A percentile compares a stretch with the other conserved stretches of the same genome.
Evolutionary conservation across 371 early-diverging fungal genomes (phyloP).

Genomic region (Conidiobolus incongruus): DNA sequence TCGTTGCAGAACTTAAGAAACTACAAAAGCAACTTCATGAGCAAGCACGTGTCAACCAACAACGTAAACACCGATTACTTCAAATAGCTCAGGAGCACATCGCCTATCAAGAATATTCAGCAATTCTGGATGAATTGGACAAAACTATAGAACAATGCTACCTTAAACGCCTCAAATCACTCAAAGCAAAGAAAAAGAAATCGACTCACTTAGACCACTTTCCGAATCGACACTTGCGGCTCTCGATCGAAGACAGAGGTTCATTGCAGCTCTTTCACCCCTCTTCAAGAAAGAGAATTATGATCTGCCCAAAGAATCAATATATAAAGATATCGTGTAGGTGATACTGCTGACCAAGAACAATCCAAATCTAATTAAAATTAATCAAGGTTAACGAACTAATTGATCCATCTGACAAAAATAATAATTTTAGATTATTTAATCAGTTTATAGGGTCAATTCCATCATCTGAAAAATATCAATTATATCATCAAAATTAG

Average conservation of each 20-base stretch:
- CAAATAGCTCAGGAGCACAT: conserved; percentile 45
- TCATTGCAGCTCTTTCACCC: conserved; percentile 2
- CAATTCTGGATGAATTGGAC: conserved; percentile 67
- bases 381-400: too few species aligned
- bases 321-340: too few species aligned
- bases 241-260: conserved; percentile 19
- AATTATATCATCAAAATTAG: too few species aligned
- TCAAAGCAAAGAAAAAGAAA: conserved; percentile 49
- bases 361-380: too few species aligned
- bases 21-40: conserved; percentile 48
- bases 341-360: too few species aligned
- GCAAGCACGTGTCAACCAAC: conserved; percentile 35
- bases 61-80: conserved; percentile 35
- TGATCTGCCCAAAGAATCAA: too few species aligned
- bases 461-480: too few species aligned
- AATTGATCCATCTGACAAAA: too few species aligned
- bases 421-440: too few species aligned
- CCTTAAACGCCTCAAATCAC: conserved; percentile 41
- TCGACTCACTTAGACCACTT: conserved; percentile 23
- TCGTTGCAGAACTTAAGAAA: conserved; percentile 39
- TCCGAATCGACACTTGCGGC: conserved; percentile 19
- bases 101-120: conserved; percentile 70
- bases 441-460: too few species aligned
- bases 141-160: conserved; percentile 67
- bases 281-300: too few species aligned